These are phyloP conservation scores for Pythium dissotocum DNA, from an alignment of 352 stramenopile genomes.

Conservation along the genomic window DNA sequence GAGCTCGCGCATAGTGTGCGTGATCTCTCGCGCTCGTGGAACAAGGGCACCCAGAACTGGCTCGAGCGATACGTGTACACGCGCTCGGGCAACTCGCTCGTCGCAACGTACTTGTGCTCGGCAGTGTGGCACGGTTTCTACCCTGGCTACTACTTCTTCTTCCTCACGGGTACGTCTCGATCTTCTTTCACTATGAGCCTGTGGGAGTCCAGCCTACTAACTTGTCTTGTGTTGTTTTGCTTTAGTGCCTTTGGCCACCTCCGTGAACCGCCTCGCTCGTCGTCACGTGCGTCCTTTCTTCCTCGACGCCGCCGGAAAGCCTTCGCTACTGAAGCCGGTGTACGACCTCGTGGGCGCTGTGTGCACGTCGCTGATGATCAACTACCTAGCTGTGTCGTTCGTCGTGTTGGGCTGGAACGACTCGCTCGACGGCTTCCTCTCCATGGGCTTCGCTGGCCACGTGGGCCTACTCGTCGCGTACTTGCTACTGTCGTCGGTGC, in stretches of 20 bases:
- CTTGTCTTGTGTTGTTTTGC: too few species aligned
- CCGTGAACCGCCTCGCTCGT: too few species aligned
- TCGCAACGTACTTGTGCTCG: constrained; percentile 91
- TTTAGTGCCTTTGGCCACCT: too few species aligned
- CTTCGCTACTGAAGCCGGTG: too few species aligned
- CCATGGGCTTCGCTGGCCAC: constrained; percentile 66
- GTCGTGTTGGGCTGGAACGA: constrained; percentile 65
- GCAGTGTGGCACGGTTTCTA: constrained; percentile 98
- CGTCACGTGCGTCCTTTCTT: too few species aligned
- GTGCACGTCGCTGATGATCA: too few species aligned
- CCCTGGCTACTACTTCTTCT: constrained; percentile 96
- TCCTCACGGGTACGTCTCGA: constrained; percentile 51
- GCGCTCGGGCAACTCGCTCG: constrained; percentile 88
- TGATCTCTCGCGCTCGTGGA: constrained; percentile 91
- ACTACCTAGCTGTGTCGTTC: constrained; percentile 40
- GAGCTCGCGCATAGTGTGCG: constrained; percentile 93
- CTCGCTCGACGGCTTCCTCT: constrained; percentile 44
- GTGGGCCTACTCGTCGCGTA: constrained; percentile 28
- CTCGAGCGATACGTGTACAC: constrained; percentile 95
- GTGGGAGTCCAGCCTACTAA: too few species aligned
- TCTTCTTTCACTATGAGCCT: too few species aligned
- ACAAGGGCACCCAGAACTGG: constrained; percentile 96
- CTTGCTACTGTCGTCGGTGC: too few species aligned
- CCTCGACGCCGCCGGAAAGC: too few species aligned
- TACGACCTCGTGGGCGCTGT: too few species aligned